Percentiles rank a stretch among this genome's conserved stretches.
Conservation (phyloP, 108 stramenopile species). For the Stephanodiscus minutulus region DNA sequence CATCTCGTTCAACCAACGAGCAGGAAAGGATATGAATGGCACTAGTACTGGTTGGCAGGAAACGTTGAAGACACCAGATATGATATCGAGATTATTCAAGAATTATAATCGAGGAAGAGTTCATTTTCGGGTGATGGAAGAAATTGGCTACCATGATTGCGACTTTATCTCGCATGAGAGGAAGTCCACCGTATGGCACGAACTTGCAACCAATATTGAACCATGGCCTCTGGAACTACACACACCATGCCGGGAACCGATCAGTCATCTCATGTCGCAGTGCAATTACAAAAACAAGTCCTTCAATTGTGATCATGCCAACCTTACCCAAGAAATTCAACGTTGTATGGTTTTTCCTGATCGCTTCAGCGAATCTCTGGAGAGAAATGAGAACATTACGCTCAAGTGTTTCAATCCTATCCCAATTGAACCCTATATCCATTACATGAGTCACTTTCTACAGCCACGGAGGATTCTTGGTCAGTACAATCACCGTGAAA, state of each 20-base stretch:
- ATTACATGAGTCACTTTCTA: slow-evolving; percentile 10
- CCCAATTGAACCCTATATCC: slow-evolving; percentile 13
- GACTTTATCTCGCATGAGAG: slow-evolving; percentile 26
- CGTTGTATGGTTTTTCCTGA: slow-evolving; percentile 2
- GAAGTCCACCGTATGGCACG: slow-evolving; percentile 1
- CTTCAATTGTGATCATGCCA: slow-evolving; percentile 15
- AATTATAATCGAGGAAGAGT: background rate
- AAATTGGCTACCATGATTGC: slow-evolving; percentile 46
- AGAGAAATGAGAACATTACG: slow-evolving; percentile 3
- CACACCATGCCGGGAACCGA: slow-evolving; percentile 35
- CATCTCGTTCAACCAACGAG: slow-evolving; percentile 4
- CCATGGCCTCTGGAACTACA: slow-evolving; percentile 27
- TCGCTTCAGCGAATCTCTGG: background rate
- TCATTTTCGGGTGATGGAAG: background rate
- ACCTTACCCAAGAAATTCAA: slow-evolving; percentile 5
- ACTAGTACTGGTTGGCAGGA: too few relatives aligned
- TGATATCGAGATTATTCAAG: too few relatives aligned
- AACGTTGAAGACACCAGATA: too few relatives aligned
- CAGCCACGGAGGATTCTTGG: slow-evolving; percentile 18
- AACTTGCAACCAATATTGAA: too few relatives aligned
- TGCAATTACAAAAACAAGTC: slow-evolving; percentile 10
- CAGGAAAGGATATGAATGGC: background rate
- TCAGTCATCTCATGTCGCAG: slow-evolving; percentile 42
- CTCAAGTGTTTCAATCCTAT: slow-evolving; percentile 31
- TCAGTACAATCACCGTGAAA: slow-evolving; percentile 4